These are phyloP conservation scores for Capillidium heterosporum DNA, from an alignment of 371 early-diverging fungal species.

Conservation along the genomic window DNA sequence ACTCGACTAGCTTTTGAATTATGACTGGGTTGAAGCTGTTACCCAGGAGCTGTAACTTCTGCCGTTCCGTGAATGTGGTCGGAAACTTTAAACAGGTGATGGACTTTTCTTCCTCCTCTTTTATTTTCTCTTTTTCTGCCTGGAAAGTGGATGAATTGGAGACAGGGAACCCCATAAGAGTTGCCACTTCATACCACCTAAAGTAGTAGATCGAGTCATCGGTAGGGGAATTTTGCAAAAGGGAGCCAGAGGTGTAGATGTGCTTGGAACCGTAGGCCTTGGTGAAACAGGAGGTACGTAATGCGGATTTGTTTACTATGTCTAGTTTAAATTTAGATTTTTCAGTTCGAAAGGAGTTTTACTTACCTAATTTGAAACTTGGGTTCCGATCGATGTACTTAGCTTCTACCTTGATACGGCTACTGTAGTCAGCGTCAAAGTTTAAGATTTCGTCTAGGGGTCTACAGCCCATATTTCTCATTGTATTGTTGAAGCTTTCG, in stretches of 20 bases:
- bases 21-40: constrained; percentile 57
- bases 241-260: constrained; percentile 15
- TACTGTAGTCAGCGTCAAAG: no score
- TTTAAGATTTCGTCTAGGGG: no score
- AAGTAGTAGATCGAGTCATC: constrained; percentile 20
- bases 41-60: constrained; percentile 46
- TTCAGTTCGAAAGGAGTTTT: no score
- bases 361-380: no score
- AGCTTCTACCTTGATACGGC: no score
- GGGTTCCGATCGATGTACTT: no score
- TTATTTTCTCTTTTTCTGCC: constrained; percentile 34
- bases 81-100: background rate
- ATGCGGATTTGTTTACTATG: no score
- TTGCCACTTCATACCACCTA: constrained; percentile 20
- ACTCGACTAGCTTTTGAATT: constrained; percentile 31
- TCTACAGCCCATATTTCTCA: no score
- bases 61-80: constrained; percentile 19
- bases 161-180: constrained; percentile 46
- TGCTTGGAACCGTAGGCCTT: constrained; percentile 21
- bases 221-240: constrained; percentile 12
- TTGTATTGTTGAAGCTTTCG: no score
- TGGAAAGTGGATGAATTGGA: constrained; percentile 55
- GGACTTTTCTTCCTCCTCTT: background rate
- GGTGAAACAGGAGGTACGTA: no score
- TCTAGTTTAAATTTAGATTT: no score